Conservation (phyloP, 2,329 filamentous ascomycete species). For the Aspergillus sp. region DNA sequence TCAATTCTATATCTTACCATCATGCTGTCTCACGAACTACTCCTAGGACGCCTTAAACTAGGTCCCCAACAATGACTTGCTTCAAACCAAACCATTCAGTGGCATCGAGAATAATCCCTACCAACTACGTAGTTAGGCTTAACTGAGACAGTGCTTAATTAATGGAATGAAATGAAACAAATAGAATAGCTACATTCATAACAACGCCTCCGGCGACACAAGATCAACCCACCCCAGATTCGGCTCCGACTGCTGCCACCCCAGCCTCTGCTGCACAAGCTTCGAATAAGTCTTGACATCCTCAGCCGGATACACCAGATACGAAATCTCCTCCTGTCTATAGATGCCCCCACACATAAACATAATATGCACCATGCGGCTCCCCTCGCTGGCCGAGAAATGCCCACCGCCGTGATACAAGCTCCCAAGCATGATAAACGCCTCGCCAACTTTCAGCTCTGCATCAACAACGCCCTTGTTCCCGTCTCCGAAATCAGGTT, state of each 20-base stretch:
- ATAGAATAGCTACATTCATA: too few relatives aligned
- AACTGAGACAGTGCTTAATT: too few relatives aligned
- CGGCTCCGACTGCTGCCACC: constrained; percentile 12
- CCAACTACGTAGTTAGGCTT: too few relatives aligned
- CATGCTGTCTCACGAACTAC: too few relatives aligned
- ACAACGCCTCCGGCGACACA: too few relatives aligned
- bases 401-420: constrained; percentile 14
- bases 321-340: constrained; percentile 14
- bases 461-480: neutral
- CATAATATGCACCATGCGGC: constrained; percentile 11
- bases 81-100: too few relatives aligned
- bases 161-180: too few relatives aligned
- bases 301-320: constrained; percentile 8
- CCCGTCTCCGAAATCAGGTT: neutral
- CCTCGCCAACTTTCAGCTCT: constrained; percentile 10
- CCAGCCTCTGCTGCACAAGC: constrained; percentile 11
- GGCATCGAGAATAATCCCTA: too few relatives aligned
- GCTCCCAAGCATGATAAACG: constrained; percentile 13
- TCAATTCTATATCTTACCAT: too few relatives aligned
- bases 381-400: constrained; percentile 5
- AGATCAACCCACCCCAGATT: constrained; percentile 7
- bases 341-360: constrained; percentile 14
- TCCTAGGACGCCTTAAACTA: too few relatives aligned
- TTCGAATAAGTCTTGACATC: constrained; percentile 14
- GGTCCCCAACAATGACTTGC: too few relatives aligned